Percentiles rank a stretch among this genome's conserved stretches.
These are phyloP conservation scores for Saprolegnia parasitica DNA, from an alignment of 352 stramenopile species.

Conservation along the genomic window DNA sequence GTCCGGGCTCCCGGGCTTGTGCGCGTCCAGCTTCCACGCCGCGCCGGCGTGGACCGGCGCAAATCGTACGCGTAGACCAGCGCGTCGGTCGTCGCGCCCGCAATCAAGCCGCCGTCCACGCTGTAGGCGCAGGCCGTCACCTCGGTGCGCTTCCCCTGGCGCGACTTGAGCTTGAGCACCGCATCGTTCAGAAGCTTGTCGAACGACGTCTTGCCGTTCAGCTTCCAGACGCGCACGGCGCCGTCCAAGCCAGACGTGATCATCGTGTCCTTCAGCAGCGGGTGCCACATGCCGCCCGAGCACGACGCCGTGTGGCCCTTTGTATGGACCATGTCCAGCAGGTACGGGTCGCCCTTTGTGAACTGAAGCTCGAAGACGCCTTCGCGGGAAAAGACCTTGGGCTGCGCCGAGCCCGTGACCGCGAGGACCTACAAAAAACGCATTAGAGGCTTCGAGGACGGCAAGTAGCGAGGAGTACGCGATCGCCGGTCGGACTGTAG, in stretches of 20 bases:
- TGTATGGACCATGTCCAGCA: constrained; percentile 81
- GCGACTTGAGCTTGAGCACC: constrained; percentile 80
- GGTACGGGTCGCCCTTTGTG: constrained; percentile 81
- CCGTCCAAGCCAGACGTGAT: constrained; percentile 78
- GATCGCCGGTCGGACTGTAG: constrained; percentile 76
- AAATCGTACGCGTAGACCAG: constrained; percentile 74
- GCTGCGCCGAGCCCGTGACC: constrained; percentile 64
- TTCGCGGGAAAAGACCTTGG: constrained; percentile 71
- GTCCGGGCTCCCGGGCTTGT: constrained; percentile 64
- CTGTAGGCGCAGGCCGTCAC: constrained; percentile 74
- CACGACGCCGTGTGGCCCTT: constrained; percentile 75
- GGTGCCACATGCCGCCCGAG: constrained; percentile 68
- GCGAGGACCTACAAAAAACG: constrained; percentile 37
- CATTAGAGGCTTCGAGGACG: neutral
- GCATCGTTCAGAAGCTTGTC: constrained; percentile 77
- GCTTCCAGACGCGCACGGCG: constrained; percentile 68
- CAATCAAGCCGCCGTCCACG: constrained; percentile 52
- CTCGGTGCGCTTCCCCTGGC: constrained; percentile 57
- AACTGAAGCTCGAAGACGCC: constrained; percentile 77
- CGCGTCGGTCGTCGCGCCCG: constrained; percentile 69
- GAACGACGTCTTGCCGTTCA: constrained; percentile 63
- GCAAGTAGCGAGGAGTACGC: constrained; percentile 22
- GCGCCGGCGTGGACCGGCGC: constrained; percentile 64
- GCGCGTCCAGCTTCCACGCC: constrained; percentile 38
- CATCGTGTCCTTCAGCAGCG: constrained; percentile 59